These are phyloP conservation scores for Lachnellula willkommii DNA, from an alignment of 2,329 filamentous ascomycete genomes.

Conservation along the genomic window DNA sequence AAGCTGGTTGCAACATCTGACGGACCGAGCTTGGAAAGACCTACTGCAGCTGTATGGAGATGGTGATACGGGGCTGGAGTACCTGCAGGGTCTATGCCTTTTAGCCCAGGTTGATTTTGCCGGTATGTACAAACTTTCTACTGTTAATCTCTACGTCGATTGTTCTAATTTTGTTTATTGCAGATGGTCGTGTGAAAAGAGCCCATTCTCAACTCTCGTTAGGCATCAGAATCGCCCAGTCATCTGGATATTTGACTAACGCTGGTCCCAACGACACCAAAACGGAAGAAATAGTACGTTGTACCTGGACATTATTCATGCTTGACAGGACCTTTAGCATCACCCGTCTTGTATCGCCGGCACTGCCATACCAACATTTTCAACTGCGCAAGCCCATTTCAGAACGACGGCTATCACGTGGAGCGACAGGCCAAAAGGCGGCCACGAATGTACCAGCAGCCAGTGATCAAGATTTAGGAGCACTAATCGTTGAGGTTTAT, in stretches of 20 bases:
- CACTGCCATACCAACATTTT: conserved; percentile 10
- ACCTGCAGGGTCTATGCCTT: conserved; percentile 16
- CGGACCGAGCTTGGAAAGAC: conserved; percentile 12
- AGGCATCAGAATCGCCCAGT: conserved; percentile 13
- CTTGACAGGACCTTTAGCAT: conserved; percentile 17
- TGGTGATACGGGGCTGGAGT: conserved; percentile 11
- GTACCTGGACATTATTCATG: conserved; percentile 18
- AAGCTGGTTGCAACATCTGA: conserved; percentile 8
- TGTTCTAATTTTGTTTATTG: neutral
- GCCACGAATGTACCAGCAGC: neutral
- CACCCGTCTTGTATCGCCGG: conserved; percentile 14
- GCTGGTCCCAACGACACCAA: neutral
- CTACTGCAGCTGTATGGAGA: conserved; percentile 12
- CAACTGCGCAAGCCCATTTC: conserved; percentile 12
- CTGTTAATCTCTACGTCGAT: neutral
- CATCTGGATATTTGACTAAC: conserved; percentile 10
- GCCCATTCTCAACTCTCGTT: conserved; percentile 17
- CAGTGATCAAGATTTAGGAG: conserved; percentile 9
- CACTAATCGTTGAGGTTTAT: conserved; percentile 13
- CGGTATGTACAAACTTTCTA: conserved; percentile 5
- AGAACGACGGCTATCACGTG: conserved; percentile 4
- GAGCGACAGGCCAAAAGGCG: neutral
- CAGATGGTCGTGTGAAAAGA: conserved; percentile 16
- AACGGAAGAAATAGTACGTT: conserved; percentile 14
- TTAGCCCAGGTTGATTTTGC: conserved; percentile 19